Conservation (phyloP, 805 yeast genomes). For the Yamadazyma philogaea region DNA sequence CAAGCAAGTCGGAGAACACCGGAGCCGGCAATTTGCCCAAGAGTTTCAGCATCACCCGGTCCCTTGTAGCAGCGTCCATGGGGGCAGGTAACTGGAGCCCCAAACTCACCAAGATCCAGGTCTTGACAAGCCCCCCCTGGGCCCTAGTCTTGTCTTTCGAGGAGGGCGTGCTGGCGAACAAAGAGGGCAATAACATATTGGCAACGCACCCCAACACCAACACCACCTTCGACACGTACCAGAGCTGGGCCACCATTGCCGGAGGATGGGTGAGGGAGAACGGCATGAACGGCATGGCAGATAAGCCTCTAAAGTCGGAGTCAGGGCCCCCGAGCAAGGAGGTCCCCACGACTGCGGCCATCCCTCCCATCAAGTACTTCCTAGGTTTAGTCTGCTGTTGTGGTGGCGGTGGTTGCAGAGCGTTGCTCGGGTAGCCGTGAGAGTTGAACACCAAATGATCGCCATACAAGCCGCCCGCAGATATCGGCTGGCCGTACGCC, state of each 20-base stretch:
- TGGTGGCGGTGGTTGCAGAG: background rate
- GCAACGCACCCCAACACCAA: slow-evolving; percentile 21
- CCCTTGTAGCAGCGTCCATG: slow-evolving; percentile 15
- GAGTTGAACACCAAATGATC: slow-evolving; percentile 4
- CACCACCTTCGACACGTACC: slow-evolving; percentile 21
- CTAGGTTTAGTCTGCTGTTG: slow-evolving; percentile 19
- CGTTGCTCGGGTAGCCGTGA: background rate
- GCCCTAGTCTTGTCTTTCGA: background rate
- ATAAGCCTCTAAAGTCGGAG: slow-evolving; percentile 43
- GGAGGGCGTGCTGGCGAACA: slow-evolving; percentile 3
- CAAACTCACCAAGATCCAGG: slow-evolving; percentile 25
- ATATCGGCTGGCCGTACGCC: background rate
- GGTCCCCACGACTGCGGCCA: slow-evolving; percentile 63
- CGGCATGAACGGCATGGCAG: slow-evolving; percentile 43
- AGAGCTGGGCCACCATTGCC: slow-evolving; percentile 19
- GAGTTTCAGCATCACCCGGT: slow-evolving; percentile 17
- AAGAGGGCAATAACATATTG: slow-evolving; percentile 15
- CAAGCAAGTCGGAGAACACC: slow-evolving; percentile 12
- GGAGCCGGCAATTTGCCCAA: background rate
- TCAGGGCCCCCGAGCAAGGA: slow-evolving; percentile 49
- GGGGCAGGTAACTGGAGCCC: slow-evolving; percentile 29
- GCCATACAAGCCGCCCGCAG: background rate
- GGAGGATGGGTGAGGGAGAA: slow-evolving; percentile 19
- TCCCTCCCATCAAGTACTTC: slow-evolving; percentile 58
- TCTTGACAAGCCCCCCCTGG: slow-evolving; percentile 8